A percentile compares a stretch with the other conserved stretches of the same genome.
Evolutionary conservation across 345 rosid species (phyloP).

Genomic region (Clausena lansium): DNA sequence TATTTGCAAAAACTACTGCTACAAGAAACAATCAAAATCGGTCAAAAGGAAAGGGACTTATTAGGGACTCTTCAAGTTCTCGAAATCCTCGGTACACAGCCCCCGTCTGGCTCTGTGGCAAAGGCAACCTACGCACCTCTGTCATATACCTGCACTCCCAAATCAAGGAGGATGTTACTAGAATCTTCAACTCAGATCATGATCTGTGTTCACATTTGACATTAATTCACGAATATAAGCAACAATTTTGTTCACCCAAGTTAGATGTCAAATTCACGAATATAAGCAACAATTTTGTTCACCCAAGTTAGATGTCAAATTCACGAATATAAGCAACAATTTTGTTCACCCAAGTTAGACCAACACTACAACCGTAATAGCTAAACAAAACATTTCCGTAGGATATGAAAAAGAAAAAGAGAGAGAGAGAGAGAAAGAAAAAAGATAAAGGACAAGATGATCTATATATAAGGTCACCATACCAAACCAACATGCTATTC

Average conservation of each 20-base stretch:
- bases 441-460: neutral
- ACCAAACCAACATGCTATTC: neutral
- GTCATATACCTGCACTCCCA: conserved; percentile 75
- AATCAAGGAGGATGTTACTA: neutral
- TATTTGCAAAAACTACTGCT: conserved; percentile 9
- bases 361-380: neutral
- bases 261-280: neutral
- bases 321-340: neutral
- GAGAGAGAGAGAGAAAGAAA: neutral
- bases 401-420: neutral
- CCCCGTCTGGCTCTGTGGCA: conserved; percentile 75
- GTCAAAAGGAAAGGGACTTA: conserved; percentile 54
- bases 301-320: too few relatives aligned
- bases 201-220: neutral
- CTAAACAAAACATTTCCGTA: neutral
- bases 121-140: conserved; percentile 78
- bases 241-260: neutral
- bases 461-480: neutral
- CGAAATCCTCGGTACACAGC: conserved; percentile 74
- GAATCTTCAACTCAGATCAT: neutral
- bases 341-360: neutral
- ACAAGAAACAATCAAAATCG: conserved; percentile 36
- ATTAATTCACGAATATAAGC: neutral
- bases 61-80: conserved; percentile 87
- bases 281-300: neutral